Evolutionary conservation across 192 early-diverging fungal genomes (phyloP), one percentile per base, ranked within the genome.

Genomic region (Phycomyces blakesleeanus): DNA sequence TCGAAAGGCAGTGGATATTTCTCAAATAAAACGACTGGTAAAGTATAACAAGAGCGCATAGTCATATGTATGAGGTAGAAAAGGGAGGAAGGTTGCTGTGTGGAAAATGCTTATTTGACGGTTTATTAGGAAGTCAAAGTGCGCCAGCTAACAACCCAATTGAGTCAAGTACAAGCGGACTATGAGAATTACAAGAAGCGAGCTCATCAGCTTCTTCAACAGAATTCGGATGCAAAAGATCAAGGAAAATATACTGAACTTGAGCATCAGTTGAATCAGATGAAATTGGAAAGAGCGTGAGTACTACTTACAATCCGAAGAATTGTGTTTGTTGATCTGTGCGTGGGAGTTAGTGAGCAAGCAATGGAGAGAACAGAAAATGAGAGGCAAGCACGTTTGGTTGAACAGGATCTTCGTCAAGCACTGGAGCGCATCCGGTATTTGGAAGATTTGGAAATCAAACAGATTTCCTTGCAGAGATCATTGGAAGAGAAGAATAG

Each of bases 161-260:
- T 74, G 5, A 69, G 64, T n/a, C 79, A 80, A 41, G 54, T 71
- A 0, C 78, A 77, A 20, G 38, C 51, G 3, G 79, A 85, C 55
- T 85, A 78, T 71, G 78, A 85, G 25, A 78, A 81, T 59, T 85
- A 85, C 52, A 82, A 82, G 56, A 72, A 77, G 42, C 69, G 83
- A 1, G 83, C 83, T 0, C 75, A 80, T 61, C 24, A 66, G 37
- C 62, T 84, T 57, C 57, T 84, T 1, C 66, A 84, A 50, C 66
- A 84, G 61, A 65, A 34, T 37, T 27, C 53, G 20, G 37, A 64
- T 10, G 15, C 25, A 37, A 54, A 51, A 18, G 18, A 18, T 42
- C 66, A 72, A 56, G 38, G 14, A 0, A 27, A 40, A 53, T 39
- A 67, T 59, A 56, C 55, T 54, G 63, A 74, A 60, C 37, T 74